A percentile compares a stretch with the other conserved stretches of the same genome.
Evolutionary conservation across 331 rosid species (phyloP).

Genomic region (Arachis monticola): DNA sequence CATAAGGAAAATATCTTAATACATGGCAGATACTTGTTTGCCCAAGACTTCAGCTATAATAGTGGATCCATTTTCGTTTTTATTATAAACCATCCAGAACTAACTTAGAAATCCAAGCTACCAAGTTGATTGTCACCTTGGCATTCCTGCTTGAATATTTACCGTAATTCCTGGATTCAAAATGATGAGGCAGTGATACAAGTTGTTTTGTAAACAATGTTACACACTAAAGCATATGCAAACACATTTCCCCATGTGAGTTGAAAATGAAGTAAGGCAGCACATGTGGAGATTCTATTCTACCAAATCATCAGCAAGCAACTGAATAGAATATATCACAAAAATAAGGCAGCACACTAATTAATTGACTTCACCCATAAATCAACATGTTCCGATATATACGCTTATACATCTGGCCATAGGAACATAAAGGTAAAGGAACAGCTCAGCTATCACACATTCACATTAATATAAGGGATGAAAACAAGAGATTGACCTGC

Average conservation of each 20-base stretch:
- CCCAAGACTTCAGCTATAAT: background rate
- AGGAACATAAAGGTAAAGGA: conserved; percentile 2
- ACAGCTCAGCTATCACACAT: background rate
- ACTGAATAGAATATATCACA: conserved; percentile 3
- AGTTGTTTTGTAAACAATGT: conserved; percentile 22
- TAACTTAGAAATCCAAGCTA: conserved; percentile 11
- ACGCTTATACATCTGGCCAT: conserved; percentile 1
- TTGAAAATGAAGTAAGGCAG: conserved; percentile 16
- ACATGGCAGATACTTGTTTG: background rate
- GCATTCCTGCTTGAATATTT: conserved; percentile 1
- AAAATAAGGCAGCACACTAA: background rate
- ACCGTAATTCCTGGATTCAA: background rate
- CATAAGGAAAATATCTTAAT: background rate
- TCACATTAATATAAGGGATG: background rate
- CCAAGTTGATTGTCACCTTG: conserved; percentile 5
- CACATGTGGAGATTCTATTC: conserved; percentile 12
- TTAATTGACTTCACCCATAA: background rate
- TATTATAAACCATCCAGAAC: background rate
- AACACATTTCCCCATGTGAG: conserved; percentile 17
- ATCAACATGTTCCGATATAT: background rate
- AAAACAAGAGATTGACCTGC: conserved; percentile 62
- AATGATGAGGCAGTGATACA: conserved; percentile 1
- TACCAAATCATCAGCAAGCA: conserved; percentile 1
- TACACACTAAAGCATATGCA: conserved; percentile 13
- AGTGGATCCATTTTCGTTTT: background rate